phyloP scores from a whole-genome alignment of 495 filamentous ascomycete species.

The Xylaria flabelliformis region DNA sequence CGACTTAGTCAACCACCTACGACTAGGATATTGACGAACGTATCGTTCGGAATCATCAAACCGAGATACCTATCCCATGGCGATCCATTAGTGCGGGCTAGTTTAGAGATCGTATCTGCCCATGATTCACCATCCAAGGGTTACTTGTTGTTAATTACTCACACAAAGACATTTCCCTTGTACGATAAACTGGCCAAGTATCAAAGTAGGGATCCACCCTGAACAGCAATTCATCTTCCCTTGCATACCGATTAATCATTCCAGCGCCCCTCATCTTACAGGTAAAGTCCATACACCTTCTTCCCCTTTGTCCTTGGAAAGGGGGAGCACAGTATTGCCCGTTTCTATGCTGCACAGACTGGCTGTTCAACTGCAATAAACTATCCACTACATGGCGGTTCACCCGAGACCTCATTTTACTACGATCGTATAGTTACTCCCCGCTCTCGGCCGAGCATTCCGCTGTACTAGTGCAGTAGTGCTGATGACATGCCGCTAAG shows the following conservation, averaged over 20 bases:
- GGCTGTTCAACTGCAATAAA: not conserved
- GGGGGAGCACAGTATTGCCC: not conserved
- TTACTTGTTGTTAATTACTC: not conserved
- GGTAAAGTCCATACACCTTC: not conserved
- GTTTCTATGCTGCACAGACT: not conserved
- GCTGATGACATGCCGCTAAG: slow-evolving; percentile 23
- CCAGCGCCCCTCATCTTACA: not conserved
- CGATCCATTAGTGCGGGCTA: not conserved
- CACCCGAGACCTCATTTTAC: slow-evolving; percentile 12
- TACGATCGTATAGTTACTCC: not conserved
- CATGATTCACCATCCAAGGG: not conserved
- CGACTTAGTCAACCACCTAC: not conserved
- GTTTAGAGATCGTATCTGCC: not conserved
- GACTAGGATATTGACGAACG: slow-evolving; percentile 8
- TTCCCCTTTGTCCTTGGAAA: not conserved
- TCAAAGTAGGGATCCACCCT: not conserved
- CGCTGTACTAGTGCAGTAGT: slow-evolving; percentile 15
- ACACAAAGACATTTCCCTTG: not conserved
- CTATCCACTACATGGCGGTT: not conserved
- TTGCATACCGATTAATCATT: slow-evolving; percentile 5
- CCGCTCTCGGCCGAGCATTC: slow-evolving; percentile 14
- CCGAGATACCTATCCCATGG: slow-evolving; percentile 14
- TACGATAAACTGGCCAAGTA: not conserved
- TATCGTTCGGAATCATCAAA: not conserved
- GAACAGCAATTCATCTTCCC: not conserved